Evolutionary conservation across 306 rosid species (phyloP).

Genomic region (peach (Prunus persica)): Prunus_persica_NCBIv2 NC_034015.1:21795501-21796000

Average conservation of each 20-base stretch:
- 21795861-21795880: constrained; percentile 26
- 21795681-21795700: constrained; percentile 24
- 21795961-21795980: constrained; percentile 30
- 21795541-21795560: no score
- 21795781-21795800: constrained; percentile 18
- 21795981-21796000: constrained; percentile 19
- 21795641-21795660: constrained; percentile 25
- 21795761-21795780: constrained; percentile 25
- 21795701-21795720: constrained; percentile 38
- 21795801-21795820: constrained; percentile 25
- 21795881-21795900: constrained; percentile 27
- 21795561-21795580: no score
- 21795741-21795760: constrained; percentile 59
- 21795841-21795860: constrained; percentile 20
- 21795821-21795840: constrained; percentile 29
- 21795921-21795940: constrained; percentile 36
- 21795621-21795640: constrained; percentile 24
- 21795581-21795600: no score
- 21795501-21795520: no score
- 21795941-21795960: constrained; percentile 45
- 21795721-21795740: constrained; percentile 59
- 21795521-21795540: no score
- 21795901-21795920: constrained; percentile 37
- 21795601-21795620: constrained; percentile 2
- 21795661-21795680: constrained; percentile 14